Conservation (phyloP, 345 rosid genomes). For the Noccaea bulbosa region DNA sequence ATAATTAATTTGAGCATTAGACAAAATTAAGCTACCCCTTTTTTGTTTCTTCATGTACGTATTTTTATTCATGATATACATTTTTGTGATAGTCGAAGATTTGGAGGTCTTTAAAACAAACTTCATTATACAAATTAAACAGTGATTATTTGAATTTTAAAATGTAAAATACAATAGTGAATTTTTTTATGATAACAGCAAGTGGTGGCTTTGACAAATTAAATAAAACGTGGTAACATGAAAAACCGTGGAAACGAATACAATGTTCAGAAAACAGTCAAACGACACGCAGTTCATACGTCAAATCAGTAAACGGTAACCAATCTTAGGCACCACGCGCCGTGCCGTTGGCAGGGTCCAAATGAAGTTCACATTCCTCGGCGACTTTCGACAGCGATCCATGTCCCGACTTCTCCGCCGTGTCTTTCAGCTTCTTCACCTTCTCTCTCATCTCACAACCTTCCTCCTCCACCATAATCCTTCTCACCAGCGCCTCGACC, state of each 20-base stretch:
- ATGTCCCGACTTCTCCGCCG: slow-evolving; percentile 20
- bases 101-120: neutral
- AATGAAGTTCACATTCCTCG: neutral
- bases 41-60: too few relatives aligned
- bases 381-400: slow-evolving; percentile 26
- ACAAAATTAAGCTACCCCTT: too few relatives aligned
- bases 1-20: too few relatives aligned
- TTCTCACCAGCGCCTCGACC: slow-evolving; percentile 48
- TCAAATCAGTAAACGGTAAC: neutral
- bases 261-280: neutral
- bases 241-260: neutral
- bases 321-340: slow-evolving; percentile 12
- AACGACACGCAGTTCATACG: neutral
- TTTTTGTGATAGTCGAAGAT: neutral
- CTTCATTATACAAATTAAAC: neutral
- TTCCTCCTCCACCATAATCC: slow-evolving; percentile 48
- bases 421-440: slow-evolving; percentile 38
- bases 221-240: too few relatives aligned
- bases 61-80: too few relatives aligned
- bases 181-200: too few relatives aligned
- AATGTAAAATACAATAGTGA: too few relatives aligned
- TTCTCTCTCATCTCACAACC: slow-evolving; percentile 46
- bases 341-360: neutral
- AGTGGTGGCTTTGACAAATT: too few relatives aligned
- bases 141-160: neutral